A percentile compares a stretch with the other conserved stretches of the same genome.
Conservation (phyloP, 768 basidiomycete genomes). For the Boletus pseudo-olivaceus region DNA sequence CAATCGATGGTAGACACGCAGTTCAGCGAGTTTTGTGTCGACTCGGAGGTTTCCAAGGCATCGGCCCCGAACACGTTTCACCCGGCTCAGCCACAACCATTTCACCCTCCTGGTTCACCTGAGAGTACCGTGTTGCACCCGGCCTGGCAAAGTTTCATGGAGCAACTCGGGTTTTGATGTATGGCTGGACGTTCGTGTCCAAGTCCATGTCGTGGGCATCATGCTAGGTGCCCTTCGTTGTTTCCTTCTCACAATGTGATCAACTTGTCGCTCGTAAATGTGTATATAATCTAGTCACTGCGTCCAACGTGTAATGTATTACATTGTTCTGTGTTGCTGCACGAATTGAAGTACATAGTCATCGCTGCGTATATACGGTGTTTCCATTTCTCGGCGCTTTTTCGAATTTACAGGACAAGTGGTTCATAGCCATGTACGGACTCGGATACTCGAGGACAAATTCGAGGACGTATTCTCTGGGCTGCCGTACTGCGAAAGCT, state of each 20-base stretch:
- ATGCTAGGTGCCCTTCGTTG: background rate
- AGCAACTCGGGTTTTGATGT: conserved; percentile 55
- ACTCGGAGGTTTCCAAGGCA: conserved; percentile 11
- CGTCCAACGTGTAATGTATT: background rate
- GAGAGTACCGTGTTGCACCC: conserved; percentile 47
- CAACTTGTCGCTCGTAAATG: background rate
- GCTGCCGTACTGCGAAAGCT: too few species aligned
- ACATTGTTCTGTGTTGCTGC: too few species aligned
- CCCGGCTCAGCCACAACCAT: conserved; percentile 14
- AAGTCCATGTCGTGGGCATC: background rate
- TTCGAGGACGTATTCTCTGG: too few species aligned
- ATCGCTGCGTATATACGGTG: too few species aligned
- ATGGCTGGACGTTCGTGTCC: too few species aligned
- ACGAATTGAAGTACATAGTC: too few species aligned
- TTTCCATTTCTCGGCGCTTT: too few species aligned
- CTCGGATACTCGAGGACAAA: too few species aligned
- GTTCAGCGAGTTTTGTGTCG: conserved; percentile 16
- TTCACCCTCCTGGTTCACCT: background rate
- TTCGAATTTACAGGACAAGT: too few species aligned
- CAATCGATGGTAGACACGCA: conserved; percentile 33
- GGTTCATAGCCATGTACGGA: too few species aligned
- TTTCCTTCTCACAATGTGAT: background rate
- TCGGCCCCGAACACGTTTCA: conserved; percentile 16
- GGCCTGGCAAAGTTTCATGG: conserved; percentile 65
- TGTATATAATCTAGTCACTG: background rate